Conservation (phyloP, 75 land plant species). For the Pinus tabuliformis region DNA sequence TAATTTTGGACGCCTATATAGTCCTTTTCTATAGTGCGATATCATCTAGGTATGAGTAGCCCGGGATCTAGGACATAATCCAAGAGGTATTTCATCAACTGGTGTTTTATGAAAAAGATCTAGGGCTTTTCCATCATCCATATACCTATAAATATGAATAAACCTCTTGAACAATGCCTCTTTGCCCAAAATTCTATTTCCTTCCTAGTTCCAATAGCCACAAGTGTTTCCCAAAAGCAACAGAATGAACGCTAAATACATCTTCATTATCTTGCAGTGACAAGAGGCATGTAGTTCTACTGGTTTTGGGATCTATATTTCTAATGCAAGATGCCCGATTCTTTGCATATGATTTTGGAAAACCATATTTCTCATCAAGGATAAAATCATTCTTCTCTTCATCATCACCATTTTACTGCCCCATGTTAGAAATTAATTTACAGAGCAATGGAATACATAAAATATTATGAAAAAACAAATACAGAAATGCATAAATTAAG, state of each 20-base stretch:
- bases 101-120: slow-evolving; percentile 96
- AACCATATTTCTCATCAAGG: slow-evolving; percentile 97
- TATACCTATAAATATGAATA: slow-evolving; percentile 86
- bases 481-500: too few relatives aligned
- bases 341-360: slow-evolving; percentile 84
- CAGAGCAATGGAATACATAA: too few relatives aligned
- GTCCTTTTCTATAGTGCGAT: too few relatives aligned
- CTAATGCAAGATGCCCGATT: slow-evolving; percentile 98
- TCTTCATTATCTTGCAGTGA: slow-evolving; percentile 97
- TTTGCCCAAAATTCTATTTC: slow-evolving; percentile 89
- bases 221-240: slow-evolving; percentile 82
- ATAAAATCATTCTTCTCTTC: slow-evolving; percentile 47
- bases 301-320: slow-evolving; percentile 82
- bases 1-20: too few relatives aligned
- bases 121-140: slow-evolving; percentile 80
- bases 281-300: slow-evolving; percentile 76
- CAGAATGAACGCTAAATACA: slow-evolving; percentile 87
- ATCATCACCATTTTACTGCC: too few relatives aligned
- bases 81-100: slow-evolving; percentile 93
- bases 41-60: too few relatives aligned
- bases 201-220: slow-evolving; percentile 94
- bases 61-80: slow-evolving; percentile 42
- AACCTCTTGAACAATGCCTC: slow-evolving; percentile 45
- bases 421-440: background rate
- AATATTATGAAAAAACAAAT: too few relatives aligned